These are phyloP conservation scores for Colletotrichum gloeosporioides DNA, from an alignment of 2,329 filamentous ascomycete genomes.

Conservation along the genomic window DNA sequence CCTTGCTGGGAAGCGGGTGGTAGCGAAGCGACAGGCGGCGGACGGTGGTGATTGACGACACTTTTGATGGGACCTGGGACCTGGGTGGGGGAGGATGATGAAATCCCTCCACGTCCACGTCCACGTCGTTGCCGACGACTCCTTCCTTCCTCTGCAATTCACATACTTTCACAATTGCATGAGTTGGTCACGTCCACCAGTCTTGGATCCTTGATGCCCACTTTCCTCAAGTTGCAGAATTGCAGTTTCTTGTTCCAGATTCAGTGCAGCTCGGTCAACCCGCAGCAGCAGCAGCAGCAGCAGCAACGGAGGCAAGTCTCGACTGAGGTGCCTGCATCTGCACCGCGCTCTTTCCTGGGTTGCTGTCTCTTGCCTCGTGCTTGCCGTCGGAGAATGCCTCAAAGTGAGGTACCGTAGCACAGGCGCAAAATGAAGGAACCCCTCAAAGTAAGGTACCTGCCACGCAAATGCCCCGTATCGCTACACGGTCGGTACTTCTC, in stretches of 20 bases:
- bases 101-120: not conserved
- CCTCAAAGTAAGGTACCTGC: not conserved
- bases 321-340: not conserved
- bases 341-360: not conserved
- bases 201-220: not conserved
- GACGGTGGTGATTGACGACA: slow-evolving; percentile 2
- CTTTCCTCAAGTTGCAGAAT: not conserved
- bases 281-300: not conserved
- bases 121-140: not conserved
- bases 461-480: not conserved
- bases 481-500: not conserved
- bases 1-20: not conserved
- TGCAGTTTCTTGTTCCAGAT: slow-evolving; percentile 1
- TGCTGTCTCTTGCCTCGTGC: not conserved
- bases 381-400: not conserved
- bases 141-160: not conserved
- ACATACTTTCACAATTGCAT: not conserved
- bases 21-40: not conserved
- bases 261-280: not conserved
- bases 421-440: not conserved
- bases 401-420: not conserved
- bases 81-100: not conserved
- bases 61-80: slow-evolving; percentile 3
- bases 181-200: not conserved
- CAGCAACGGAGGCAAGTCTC: not conserved